Conservation (phyloP, 169 alveolate genomes). For the Babesia bigemina region DNA sequence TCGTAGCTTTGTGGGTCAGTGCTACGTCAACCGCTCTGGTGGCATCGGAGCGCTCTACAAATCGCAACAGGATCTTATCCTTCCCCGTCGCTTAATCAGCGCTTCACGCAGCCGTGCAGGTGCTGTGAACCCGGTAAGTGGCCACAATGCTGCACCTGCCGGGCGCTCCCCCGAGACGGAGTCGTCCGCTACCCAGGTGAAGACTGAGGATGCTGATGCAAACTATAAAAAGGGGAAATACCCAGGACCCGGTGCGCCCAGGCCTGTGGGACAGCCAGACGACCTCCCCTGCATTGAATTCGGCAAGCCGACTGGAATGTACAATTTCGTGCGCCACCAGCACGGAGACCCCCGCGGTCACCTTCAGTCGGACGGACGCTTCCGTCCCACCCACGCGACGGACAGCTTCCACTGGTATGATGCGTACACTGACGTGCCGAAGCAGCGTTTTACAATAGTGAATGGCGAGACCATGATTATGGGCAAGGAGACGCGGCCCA, state of each 20-base stretch:
- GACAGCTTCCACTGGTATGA: slow-evolving; percentile 83
- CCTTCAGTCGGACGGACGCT: slow-evolving; percentile 80
- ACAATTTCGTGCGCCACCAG: slow-evolving; percentile 77
- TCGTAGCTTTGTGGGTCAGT: background rate
- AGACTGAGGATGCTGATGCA: slow-evolving; percentile 22
- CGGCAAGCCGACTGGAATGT: slow-evolving; percentile 74
- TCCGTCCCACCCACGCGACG: slow-evolving; percentile 67
- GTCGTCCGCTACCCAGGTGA: background rate
- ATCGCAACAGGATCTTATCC: slow-evolving; percentile 1
- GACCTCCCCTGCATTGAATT: slow-evolving; percentile 67
- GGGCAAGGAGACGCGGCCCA: slow-evolving; percentile 83
- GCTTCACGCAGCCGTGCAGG: background rate
- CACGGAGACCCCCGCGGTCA: slow-evolving; percentile 87
- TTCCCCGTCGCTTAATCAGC: background rate
- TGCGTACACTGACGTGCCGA: slow-evolving; percentile 79
- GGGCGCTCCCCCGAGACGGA: background rate
- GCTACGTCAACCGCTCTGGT: background rate
- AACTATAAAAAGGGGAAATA: slow-evolving; percentile 56
- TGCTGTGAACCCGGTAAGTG: background rate
- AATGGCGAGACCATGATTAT: slow-evolving; percentile 83
- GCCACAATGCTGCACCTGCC: background rate
- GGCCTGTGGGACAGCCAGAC: slow-evolving; percentile 66
- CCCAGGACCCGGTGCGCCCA: slow-evolving; percentile 62
- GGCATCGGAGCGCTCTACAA: background rate
- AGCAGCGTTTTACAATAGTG: slow-evolving; percentile 79